Base-by-base conservation (phyloP, 2,329 filamentous ascomycete genomes). In the Seiridium cupressi region DNA sequence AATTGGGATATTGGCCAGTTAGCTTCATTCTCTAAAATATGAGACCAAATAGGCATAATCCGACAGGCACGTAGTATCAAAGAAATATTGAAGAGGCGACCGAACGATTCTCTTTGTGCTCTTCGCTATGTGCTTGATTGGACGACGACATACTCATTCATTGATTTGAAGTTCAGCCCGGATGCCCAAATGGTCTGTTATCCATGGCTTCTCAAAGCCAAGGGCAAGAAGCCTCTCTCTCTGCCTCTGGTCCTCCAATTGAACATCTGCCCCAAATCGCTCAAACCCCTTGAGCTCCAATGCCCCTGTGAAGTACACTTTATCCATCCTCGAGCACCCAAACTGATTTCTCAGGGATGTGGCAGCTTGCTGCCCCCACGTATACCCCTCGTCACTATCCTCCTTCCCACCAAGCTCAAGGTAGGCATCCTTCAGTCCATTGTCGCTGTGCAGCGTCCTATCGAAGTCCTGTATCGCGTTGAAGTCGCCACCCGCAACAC, bases 391-490 rank as follows among this genome's bases (percentile, higher is more conserved):
- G 0, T 79, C 76, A 51, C 70, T 74, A 47, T 79, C 77, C 60
- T 84, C 82, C 2, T 64, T 51, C 0, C 82, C 81, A 2, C 81
- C 82, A 9, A 77, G 72, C 55, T 76, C 75, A 4, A 85, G 73
- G 65, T 80, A 86, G 0, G 79, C 78, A 65, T 86, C 83, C n/a
- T 71, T 69, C 1, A 86, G 76, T 0, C 68, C 68, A 59, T 84
- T 80, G 1, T 80, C 77, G 7, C 62, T 62, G 56, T 82, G 80
- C 8, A 84, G 68, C 0, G 70, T 74, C 11, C 69, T 63, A 67
- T 86, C 83, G 60, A 82, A 84, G 0, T 74, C 73, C 62, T 84
- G 75, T 55, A 85, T 84, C 6, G 83, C 82, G 48, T 86, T 86
- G 57, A 85, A 75, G 65, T 86, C 82, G 1, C 83, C 84, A 0